A percentile compares a stretch with the other conserved stretches of the same genome.
phyloP scores from a whole-genome alignment of 2,329 filamentous ascomycete genomes.

The Pseudogymnoascus sp. region DNA sequence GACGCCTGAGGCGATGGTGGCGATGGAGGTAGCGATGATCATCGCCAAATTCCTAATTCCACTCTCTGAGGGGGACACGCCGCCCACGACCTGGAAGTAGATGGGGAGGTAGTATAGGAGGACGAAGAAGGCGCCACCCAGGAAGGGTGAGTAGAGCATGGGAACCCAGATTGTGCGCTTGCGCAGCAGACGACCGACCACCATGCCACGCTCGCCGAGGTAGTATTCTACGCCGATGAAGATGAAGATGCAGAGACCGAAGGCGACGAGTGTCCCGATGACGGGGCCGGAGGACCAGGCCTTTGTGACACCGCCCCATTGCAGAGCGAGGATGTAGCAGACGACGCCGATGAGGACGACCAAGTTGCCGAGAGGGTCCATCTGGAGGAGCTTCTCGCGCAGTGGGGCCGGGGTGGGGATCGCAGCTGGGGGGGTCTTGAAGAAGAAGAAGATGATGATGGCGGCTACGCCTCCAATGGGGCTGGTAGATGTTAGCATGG shows the following conservation, averaged over 20 bases:
- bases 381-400: slow-evolving; percentile 36
- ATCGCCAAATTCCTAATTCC: slow-evolving; percentile 21
- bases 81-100: slow-evolving; percentile 22
- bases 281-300: slow-evolving; percentile 33
- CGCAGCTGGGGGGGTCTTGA: slow-evolving; percentile 31
- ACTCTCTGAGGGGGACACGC: slow-evolving; percentile 13
- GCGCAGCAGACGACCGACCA: neutral
- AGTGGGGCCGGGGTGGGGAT: slow-evolving; percentile 28
- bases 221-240: slow-evolving; percentile 31
- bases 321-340: slow-evolving; percentile 37
- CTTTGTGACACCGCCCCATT: slow-evolving; percentile 36
- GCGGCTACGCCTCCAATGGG: slow-evolving; percentile 29
- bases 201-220: slow-evolving; percentile 28
- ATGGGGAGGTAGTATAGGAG: slow-evolving; percentile 19
- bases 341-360: slow-evolving; percentile 36
- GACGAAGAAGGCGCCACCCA: neutral
- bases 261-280: slow-evolving; percentile 34
- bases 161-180: slow-evolving; percentile 30
- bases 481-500: slow-evolving; percentile 27
- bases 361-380: slow-evolving; percentile 37
- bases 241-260: slow-evolving; percentile 16
- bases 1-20: slow-evolving; percentile 28
- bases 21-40: slow-evolving; percentile 21
- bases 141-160: slow-evolving; percentile 20
- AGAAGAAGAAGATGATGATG: slow-evolving; percentile 32